Conservation (phyloP, 2,329 filamentous ascomycete genomes). For the Colletotrichum theobromicola region DNA sequence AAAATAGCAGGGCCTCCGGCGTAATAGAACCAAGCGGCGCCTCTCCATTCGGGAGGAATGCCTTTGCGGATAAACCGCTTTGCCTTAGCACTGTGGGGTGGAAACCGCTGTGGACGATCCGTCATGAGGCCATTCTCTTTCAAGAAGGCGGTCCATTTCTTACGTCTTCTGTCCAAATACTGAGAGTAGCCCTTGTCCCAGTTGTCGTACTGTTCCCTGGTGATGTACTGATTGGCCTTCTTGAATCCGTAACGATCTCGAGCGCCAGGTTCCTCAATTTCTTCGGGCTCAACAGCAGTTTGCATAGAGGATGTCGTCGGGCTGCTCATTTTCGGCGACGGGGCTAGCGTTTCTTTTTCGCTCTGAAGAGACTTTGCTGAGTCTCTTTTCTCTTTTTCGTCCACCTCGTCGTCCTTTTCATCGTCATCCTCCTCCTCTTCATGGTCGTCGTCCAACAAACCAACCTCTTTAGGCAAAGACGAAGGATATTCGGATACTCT, state of each 20-base stretch:
- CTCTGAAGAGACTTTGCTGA: constrained; percentile 50
- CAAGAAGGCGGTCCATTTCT: constrained; percentile 83
- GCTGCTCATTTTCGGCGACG: constrained; percentile 19
- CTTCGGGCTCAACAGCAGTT: constrained; percentile 32
- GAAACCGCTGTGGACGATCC: constrained; percentile 77
- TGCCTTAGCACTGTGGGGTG: constrained; percentile 79
- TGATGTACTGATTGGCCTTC: constrained; percentile 83
- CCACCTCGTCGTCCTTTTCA: constrained; percentile 23
- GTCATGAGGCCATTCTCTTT: constrained; percentile 77
- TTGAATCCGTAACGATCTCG: constrained; percentile 93
- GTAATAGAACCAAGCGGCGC: constrained; percentile 98
- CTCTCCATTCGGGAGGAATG: constrained; percentile 91
- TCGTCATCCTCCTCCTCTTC: constrained; percentile 29
- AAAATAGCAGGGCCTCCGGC: constrained; percentile 84
- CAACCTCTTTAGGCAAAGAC: constrained; percentile 34
- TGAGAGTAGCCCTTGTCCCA: constrained; percentile 80
- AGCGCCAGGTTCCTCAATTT: constrained; percentile 52
- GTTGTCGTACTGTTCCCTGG: constrained; percentile 75
- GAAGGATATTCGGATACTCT: constrained; percentile 41
- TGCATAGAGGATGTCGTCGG: constrained; percentile 3
- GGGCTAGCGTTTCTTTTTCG: constrained; percentile 27
- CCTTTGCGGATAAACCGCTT: constrained; percentile 93
- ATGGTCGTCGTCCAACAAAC: constrained; percentile 27
- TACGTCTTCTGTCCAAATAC: constrained; percentile 75
- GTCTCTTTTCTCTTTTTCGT: constrained; percentile 47